Percentiles rank a stretch among this genome's conserved stretches.
These are phyloP conservation scores for Cutaneotrichosporon sp. DNA, from an alignment of 1,284 basidiomycete species.

Conservation along the genomic window DNA sequence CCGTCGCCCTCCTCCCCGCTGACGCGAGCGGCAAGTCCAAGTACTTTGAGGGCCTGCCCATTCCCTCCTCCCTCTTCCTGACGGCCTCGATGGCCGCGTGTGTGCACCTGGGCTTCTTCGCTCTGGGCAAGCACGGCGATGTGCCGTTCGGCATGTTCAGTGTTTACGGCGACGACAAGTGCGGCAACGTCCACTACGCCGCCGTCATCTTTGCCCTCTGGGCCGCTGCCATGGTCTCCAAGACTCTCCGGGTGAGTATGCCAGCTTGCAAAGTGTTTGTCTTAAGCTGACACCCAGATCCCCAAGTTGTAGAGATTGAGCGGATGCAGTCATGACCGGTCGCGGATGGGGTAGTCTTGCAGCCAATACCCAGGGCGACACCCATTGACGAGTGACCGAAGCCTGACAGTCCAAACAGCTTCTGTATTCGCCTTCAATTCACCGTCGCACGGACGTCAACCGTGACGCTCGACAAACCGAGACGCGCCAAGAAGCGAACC, in stretches of 20 bases:
- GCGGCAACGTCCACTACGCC: conserved; percentile 73
- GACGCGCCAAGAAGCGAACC: too few species aligned
- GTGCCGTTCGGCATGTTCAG: conserved; percentile 68
- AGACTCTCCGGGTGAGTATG: conserved; percentile 66
- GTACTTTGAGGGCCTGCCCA: conserved; percentile 97
- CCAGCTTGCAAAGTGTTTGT: not conserved
- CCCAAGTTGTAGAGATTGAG: conserved; percentile 12
- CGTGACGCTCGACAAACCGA: too few species aligned
- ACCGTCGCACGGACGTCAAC: too few species aligned
- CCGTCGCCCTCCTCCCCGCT: conserved; percentile 89
- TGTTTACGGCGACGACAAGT: conserved; percentile 60
- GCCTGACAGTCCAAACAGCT: not conserved
- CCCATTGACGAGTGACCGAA: not conserved
- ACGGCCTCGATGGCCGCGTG: conserved; percentile 78
- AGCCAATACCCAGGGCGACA: too few species aligned
- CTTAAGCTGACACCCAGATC: conserved; percentile 10
- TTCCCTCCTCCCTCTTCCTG: conserved; percentile 81
- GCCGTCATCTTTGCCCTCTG: conserved; percentile 69
- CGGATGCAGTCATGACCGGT: not conserved
- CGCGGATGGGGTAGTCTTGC: too few species aligned
- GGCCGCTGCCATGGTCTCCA: conserved; percentile 93
- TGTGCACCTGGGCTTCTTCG: conserved; percentile 76
- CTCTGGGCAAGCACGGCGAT: conserved; percentile 35
- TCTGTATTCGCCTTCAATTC: not conserved
- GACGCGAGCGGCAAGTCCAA: conserved; percentile 78